Base-by-base conservation (phyloP, 2,329 filamentous ascomycete species). In the Raffaelea arxii region DNA sequence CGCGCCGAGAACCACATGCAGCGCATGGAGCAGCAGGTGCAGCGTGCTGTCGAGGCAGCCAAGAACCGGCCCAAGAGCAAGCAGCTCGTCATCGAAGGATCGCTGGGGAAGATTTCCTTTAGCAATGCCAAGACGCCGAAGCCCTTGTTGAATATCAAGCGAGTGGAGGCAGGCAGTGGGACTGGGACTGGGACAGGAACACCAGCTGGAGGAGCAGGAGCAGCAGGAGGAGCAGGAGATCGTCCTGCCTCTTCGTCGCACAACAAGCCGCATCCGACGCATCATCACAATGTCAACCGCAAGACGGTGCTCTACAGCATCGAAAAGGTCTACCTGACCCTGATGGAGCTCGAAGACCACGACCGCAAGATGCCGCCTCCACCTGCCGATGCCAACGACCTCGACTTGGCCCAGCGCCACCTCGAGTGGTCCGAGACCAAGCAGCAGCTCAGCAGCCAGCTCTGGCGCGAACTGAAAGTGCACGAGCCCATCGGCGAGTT, bases 1-100 rank as follows among this genome's bases (percentile, higher is more conserved):
- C 78, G 88, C 49, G 89, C 87, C 18, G 92, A 98, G 63, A 98
- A 96, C 61, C 92, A 98, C 60, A 87, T 97, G 69, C 92, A 97
- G 63, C 84, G 92, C 46, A 98, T 98, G 92, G 91, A 98, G 65
- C 92, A 98, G 65, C 92, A 98, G 65, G 94, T 98, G 12, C 91
- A 96, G 62, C 82, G 92, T 47, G 92, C 92, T 22, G 92, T 98
- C 1, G 92, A 98, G 61, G 92, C 92, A 1, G 92, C 92, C 44
- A 98, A 97, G 70, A 87, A 89, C 50, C 91, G 94, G 65, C 92
- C 92, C 12, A 98, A 98, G 73, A 96, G 94, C 61, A 94, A 94
- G 59, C 90, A 96, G 62, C 75, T 98, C 9, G 90, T 97, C 19
- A 91, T 98, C 49, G 91, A 96, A 60, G 92, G 92, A 23, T 96